A percentile compares a stretch with the other conserved stretches of the same genome.
phyloP scores from a whole-genome alignment of 2,329 filamentous ascomycete genomes.

The Cladosporium sp. region DNA sequence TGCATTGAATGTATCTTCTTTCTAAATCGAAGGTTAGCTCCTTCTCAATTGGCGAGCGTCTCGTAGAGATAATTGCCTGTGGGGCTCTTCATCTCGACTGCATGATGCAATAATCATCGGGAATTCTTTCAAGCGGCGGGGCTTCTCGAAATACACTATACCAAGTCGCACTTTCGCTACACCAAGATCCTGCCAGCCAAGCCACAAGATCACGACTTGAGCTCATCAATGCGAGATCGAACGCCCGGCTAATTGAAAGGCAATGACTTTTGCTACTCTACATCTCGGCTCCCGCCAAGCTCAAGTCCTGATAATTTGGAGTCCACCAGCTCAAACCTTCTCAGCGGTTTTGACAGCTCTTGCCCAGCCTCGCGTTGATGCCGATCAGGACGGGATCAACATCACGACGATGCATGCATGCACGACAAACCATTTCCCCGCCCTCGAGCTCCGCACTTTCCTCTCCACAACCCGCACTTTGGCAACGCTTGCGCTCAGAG shows the following conservation, averaged over 20 bases:
- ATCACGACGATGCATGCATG: slow-evolving; percentile 5
- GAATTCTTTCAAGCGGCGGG: background rate
- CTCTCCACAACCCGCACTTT: background rate
- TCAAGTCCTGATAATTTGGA: background rate
- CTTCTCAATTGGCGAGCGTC: background rate
- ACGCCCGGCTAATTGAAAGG: slow-evolving; percentile 9
- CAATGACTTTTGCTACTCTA: background rate
- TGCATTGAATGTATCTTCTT: background rate
- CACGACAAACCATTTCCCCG: slow-evolving; percentile 1
- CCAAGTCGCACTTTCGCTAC: background rate
- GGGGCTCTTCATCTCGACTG: background rate
- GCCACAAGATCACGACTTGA: background rate
- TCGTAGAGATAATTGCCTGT: background rate
- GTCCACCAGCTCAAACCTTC: background rate
- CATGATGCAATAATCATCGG: background rate
- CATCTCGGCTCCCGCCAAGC: background rate
- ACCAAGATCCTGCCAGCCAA: background rate
- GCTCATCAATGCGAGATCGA: background rate
- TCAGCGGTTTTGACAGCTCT: background rate
- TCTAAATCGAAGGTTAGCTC: background rate
- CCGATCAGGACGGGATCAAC: slow-evolving; percentile 11
- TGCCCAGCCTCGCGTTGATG: slow-evolving; percentile 5
- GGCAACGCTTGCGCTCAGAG: background rate
- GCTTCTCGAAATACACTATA: background rate
- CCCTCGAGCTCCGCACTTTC: background rate